phyloP scores from a whole-genome alignment of 2,329 filamentous ascomycete species.

The Setomelanomma holmii region DNA sequence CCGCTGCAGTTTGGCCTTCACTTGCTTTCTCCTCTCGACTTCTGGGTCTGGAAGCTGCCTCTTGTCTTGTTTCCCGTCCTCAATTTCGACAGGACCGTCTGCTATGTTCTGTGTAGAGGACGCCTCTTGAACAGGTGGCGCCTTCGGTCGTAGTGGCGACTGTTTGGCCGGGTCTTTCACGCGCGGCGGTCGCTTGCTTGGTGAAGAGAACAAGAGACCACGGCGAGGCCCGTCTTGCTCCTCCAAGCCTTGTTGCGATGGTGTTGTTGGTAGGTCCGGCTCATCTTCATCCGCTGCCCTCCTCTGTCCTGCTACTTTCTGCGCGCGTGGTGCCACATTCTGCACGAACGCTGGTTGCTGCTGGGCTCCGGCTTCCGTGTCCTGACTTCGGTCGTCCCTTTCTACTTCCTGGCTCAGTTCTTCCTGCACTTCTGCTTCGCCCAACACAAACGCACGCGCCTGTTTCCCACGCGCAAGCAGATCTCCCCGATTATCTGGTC shows the following conservation, averaged over 20 bases:
- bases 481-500: slow-evolving; percentile 18
- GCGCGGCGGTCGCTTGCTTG: slow-evolving; percentile 38
- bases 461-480: slow-evolving; percentile 25
- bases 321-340: slow-evolving; percentile 18
- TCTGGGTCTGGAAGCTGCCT: slow-evolving; percentile 29
- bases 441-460: slow-evolving; percentile 27
- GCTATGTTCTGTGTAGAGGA: slow-evolving; percentile 15
- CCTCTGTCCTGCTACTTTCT: slow-evolving; percentile 1
- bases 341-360: not conserved
- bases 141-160: slow-evolving; percentile 20
- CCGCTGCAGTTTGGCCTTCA: slow-evolving; percentile 37
- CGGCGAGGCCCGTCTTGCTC: slow-evolving; percentile 29
- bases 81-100: slow-evolving; percentile 9
- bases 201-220: slow-evolving; percentile 38
- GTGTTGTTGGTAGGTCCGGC: slow-evolving; percentile 28
- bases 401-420: not conserved
- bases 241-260: slow-evolving; percentile 19
- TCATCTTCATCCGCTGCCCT: slow-evolving; percentile 16
- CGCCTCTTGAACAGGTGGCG: slow-evolving; percentile 21
- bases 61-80: slow-evolving; percentile 5
- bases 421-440: slow-evolving; percentile 13
- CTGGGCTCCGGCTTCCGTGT: slow-evolving; percentile 6
- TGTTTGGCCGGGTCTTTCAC: slow-evolving; percentile 19
- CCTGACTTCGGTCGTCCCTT: not conserved
- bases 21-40: slow-evolving; percentile 36